A percentile compares a stretch with the other conserved stretches of the same genome.
Evolutionary conservation across 768 basidiomycete species (phyloP).

Genomic region (Paxillus rubicundulus): DNA sequence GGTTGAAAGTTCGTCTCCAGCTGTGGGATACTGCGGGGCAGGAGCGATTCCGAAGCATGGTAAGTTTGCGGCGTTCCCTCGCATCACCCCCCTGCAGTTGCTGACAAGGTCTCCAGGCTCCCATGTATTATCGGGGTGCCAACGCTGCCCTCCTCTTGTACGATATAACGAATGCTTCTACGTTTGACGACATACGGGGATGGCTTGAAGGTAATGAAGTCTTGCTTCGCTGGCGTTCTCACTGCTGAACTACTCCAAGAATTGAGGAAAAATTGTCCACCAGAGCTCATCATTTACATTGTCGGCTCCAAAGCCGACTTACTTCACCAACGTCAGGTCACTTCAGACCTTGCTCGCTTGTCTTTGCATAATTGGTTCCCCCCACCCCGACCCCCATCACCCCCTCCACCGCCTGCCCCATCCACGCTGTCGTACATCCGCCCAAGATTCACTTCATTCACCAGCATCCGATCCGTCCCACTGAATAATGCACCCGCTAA

Average conservation of each 20-base stretch:
- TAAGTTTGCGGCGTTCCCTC: constrained; percentile 32
- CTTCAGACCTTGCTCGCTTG: constrained; percentile 78
- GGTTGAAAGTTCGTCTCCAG: constrained; percentile 81
- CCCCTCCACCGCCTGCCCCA: constrained; percentile 52
- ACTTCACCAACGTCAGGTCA: constrained; percentile 66
- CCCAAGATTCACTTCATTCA: constrained; percentile 36
- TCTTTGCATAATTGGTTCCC: constrained; percentile 88
- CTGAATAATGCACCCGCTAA: constrained; percentile 42
- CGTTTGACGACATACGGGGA: constrained; percentile 86
- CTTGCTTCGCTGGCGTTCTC: not conserved
- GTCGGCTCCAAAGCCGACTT: constrained; percentile 93
- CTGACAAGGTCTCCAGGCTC: constrained; percentile 54
- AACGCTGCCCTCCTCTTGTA: constrained; percentile 93
- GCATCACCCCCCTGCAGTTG: constrained; percentile 7
- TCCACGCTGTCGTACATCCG: constrained; percentile 37
- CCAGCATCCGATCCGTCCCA: constrained; percentile 62
- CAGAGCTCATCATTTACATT: constrained; percentile 90
- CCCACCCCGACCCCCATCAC: constrained; percentile 66
- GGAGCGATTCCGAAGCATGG: constrained; percentile 91
- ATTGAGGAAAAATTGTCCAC: constrained; percentile 84
- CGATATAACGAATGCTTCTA: constrained; percentile 87
- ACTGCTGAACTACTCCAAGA: constrained; percentile 42
- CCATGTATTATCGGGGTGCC: constrained; percentile 96
- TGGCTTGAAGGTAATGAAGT: constrained; percentile 75
- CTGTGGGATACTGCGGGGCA: constrained; percentile 95